A percentile compares a stretch with the other conserved stretches of the same genome.
These are phyloP conservation scores for Ascomycota sp. DNA, from an alignment of 2,329 filamentous ascomycete genomes.

Conservation along the genomic window DNA sequence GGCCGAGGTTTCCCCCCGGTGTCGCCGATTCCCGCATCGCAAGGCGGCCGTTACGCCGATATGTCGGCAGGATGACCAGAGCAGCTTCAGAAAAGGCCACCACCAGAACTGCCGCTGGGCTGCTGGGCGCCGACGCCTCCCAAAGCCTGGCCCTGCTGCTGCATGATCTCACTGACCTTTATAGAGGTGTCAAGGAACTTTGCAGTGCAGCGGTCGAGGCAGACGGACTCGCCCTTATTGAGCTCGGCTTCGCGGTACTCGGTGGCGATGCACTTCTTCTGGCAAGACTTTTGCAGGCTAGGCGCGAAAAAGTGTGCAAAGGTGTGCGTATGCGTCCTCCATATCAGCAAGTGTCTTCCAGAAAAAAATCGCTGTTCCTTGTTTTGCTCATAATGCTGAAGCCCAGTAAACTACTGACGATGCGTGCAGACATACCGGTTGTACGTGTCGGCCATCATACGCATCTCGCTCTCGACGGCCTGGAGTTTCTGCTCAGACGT, in stretches of 20 bases:
- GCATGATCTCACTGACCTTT: conserved; percentile 94
- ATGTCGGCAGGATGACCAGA: not conserved
- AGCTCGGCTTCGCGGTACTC: conserved; percentile 92
- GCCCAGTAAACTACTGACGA: too few species aligned
- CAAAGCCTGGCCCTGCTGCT: conserved; percentile 57
- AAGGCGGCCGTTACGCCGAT: too few species aligned
- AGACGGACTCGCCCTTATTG: conserved; percentile 97
- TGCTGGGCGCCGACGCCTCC: conserved; percentile 31
- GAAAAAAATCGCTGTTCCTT: too few species aligned
- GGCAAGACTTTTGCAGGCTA: conserved; percentile 74
- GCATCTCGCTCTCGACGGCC: conserved; percentile 89
- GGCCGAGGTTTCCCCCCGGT: too few species aligned
- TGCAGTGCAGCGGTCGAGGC: conserved; percentile 86
- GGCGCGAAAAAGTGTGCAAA: not conserved
- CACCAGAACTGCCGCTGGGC: conserved; percentile 11
- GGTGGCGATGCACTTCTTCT: conserved; percentile 78
- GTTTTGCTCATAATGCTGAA: too few species aligned
- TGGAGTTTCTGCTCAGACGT: conserved; percentile 94
- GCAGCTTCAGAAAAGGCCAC: conserved; percentile 10
- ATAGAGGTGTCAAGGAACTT: conserved; percentile 99
- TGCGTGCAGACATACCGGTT: conserved; percentile 47
- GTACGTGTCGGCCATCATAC: conserved; percentile 96
- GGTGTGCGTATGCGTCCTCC: too few species aligned
- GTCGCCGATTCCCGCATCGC: too few species aligned
- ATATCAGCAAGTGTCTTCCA: too few species aligned